Base-by-base conservation (phyloP, 352 stramenopile species). In the Phytophthora uliginosa region DNA sequence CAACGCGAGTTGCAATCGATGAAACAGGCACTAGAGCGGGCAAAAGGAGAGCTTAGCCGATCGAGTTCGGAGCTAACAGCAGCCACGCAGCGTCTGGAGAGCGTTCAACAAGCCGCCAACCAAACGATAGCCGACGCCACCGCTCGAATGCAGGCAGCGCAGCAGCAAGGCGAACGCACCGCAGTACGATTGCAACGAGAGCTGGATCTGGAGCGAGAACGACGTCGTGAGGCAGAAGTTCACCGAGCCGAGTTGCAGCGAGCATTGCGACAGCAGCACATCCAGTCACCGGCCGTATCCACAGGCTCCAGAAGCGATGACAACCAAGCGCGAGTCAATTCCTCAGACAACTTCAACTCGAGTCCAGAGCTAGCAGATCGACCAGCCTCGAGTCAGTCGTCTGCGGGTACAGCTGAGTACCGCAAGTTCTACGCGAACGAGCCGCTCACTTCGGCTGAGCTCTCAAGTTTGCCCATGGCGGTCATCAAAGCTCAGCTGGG, bases 401-500 rank as follows among this genome's bases (percentile, higher is more conserved):
- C 54, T 28, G 47, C 26, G 48, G 40, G 59, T 4, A 72, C 59
- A 28, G 12, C 51, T 7, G 71, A 75, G 6, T 81, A 73, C 59
- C 80, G 76, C 56, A 93, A 93, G 59, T 93, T 93, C 56, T 93
- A 91, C 61, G 76, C 84, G 2, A 90, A 92, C 57, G 83, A 90
- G 57, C 81, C 82, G 2, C 81, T 91, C 42, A 86, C 80, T 3
- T 89, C 86, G n/a, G 73, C 81, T 0, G 85, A 92, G 59, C 72
- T 94, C 13, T 86, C 87, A 7, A 92, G 74, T 60, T 73, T 94
- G 8, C 84, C 87, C 7, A 88, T 94, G 68, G 84, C 85, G 7
- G 62, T 91, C 12, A 91, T 94, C 69, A 91, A 90, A 26, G 87
- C 87, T 13, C 87, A 94, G 38, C 84, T 94, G 15, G 87, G 84